These are phyloP conservation scores for Durusdinium trenchii DNA, from an alignment of 73 alveolate genomes.

Conservation along the genomic window DNA sequence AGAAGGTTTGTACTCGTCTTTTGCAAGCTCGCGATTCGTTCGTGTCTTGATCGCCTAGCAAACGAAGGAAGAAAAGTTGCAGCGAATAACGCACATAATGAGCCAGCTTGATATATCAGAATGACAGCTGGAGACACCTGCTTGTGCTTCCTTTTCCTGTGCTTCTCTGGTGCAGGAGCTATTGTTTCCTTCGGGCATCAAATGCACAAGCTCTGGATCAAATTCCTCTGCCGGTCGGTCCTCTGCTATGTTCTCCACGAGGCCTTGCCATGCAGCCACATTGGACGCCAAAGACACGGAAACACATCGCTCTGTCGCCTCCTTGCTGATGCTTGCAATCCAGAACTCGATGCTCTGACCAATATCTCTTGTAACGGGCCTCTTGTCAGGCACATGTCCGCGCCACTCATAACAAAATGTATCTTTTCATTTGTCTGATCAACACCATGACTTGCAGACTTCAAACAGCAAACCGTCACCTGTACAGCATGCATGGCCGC, in stretches of 20 bases:
- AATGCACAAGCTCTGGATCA: too few relatives aligned
- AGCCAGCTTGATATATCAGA: too few relatives aligned
- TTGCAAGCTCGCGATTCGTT: too few relatives aligned
- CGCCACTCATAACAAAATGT: neutral
- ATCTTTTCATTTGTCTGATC: neutral
- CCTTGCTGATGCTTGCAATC: constrained; percentile 57
- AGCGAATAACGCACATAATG: too few relatives aligned
- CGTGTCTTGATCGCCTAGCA: too few relatives aligned
- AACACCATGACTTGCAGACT: neutral
- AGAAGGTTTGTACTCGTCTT: too few relatives aligned
- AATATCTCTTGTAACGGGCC: constrained; percentile 32
- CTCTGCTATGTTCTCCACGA: constrained; percentile 29
- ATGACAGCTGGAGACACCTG: too few relatives aligned
- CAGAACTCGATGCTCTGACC: constrained; percentile 58
- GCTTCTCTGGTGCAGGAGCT: too few relatives aligned
- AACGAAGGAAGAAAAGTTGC: too few relatives aligned
- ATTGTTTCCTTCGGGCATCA: too few relatives aligned
- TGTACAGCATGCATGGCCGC: constrained; percentile 57
- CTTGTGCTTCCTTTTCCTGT: too few relatives aligned
- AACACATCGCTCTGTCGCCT: neutral
- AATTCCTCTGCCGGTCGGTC: too few relatives aligned
- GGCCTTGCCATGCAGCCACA: neutral
- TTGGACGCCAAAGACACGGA: neutral
- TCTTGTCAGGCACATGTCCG: neutral
- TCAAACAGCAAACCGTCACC: neutral